Conservation (phyloP, 345 rosid species). For the Carallia pectinifolia region DNA sequence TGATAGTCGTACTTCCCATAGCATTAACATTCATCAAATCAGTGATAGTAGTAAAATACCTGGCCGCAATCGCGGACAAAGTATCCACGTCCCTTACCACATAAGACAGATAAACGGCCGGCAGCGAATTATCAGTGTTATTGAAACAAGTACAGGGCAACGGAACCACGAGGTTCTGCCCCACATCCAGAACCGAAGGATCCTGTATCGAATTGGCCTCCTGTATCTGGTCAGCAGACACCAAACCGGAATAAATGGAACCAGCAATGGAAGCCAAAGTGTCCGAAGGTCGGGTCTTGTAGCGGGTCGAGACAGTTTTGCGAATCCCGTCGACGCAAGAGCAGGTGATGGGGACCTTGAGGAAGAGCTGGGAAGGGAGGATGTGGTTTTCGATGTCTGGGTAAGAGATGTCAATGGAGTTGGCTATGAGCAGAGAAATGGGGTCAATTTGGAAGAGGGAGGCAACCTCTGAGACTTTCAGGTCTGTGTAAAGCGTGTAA, state of each 20-base stretch:
- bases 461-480: conserved; percentile 83
- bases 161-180: conserved; percentile 69
- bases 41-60: conserved; percentile 66
- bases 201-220: conserved; percentile 76
- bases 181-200: conserved; percentile 69
- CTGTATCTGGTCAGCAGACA: conserved; percentile 82
- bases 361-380: conserved; percentile 79
- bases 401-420: conserved; percentile 88
- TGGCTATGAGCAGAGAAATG: conserved; percentile 61
- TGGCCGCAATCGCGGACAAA: conserved; percentile 62
- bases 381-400: conserved; percentile 91
- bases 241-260: conserved; percentile 72
- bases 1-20: conserved; percentile 73
- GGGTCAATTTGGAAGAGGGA: conserved; percentile 95
- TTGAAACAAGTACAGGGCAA: conserved; percentile 94
- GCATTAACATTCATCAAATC: conserved; percentile 96
- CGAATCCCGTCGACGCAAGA: conserved; percentile 91
- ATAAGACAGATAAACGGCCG: conserved; percentile 79
- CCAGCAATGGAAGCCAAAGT: conserved; percentile 57
- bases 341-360: conserved; percentile 74
- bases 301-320: conserved; percentile 68
- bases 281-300: conserved; percentile 86
- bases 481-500: conserved; percentile 90
- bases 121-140: conserved; percentile 74
- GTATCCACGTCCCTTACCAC: conserved; percentile 73